Base-by-base conservation (phyloP, 768 basidiomycete species). In the Guyanaporus albipodus region DNA sequence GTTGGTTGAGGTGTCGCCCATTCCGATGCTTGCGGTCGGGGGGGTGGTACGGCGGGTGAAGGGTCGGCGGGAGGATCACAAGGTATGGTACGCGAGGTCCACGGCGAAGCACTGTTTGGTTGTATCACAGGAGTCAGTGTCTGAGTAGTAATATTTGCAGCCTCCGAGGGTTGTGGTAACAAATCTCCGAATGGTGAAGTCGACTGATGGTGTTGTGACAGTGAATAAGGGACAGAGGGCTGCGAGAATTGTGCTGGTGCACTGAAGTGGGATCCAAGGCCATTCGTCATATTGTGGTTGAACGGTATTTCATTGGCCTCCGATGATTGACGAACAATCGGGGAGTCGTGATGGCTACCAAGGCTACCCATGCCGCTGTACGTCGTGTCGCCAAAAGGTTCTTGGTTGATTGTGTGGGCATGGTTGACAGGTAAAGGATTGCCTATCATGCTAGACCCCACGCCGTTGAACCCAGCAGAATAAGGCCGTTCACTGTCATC, bases 1-100 rank as follows among this genome's bases (percentile, higher is more conserved):
- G 42, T n/a, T 1, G 50, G 40, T 48, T 63, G 61, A 28, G 61
- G 42, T 40, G 58, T 32, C 28, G 56, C 65, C 78, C 77, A 73
- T 29, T 71, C 71, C 3, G 69, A 63, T 21, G 55, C 46, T 38
- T 61, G 57, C 15, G 57, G 38, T 38, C 46, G 55, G 43, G 61
- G 46, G 17, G 63, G 55, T 27, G 55, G 54, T 45, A 46, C 43
- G 11, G 54, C 42, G 2, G 67, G 66, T 12, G 56, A 54, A 39
- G 54, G 34, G 18, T 24, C 35, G 22, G 37, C 29, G 33, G 65
- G 44, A 17, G 54, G 31, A 21, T 66, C 62, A 23, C 54, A 49
- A 19, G 62, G 36, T 24, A 42, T 45, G 23, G 48, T 31, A 31
- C 44, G 58, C 8, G 56, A 34, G 17, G 48, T 44, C 65, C 65